phyloP scores from a whole-genome alignment of 1,284 basidiomycete species.

The Caloboletus firmus region DNA sequence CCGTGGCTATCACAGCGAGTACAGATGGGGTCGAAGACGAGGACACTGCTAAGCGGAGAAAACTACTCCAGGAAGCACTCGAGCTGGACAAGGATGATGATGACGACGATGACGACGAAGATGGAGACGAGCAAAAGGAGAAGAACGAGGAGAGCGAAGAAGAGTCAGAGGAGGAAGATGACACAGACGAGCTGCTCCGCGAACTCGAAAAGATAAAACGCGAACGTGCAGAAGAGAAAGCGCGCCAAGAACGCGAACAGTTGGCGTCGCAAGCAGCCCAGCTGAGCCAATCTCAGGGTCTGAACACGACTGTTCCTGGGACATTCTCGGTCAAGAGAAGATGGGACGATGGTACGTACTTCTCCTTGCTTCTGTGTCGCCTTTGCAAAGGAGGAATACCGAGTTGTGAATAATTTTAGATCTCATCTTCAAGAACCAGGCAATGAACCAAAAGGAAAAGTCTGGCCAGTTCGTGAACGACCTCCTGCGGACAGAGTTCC shows the following conservation, averaged over 20 bases:
- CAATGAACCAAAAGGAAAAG: conserved; percentile 65
- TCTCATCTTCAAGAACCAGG: conserved; percentile 97
- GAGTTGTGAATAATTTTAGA: conserved; percentile 47
- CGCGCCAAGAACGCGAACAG: conserved; percentile 75
- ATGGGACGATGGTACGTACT: conserved; percentile 85
- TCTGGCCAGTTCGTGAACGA: conserved; percentile 90
- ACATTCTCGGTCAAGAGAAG: conserved; percentile 89
- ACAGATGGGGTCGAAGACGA: conserved; percentile 49
- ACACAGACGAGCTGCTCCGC: conserved; percentile 87
- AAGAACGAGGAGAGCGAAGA: conserved; percentile 49
- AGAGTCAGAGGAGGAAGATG: conserved; percentile 66
- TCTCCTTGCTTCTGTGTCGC: neutral
- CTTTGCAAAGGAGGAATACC: neutral
- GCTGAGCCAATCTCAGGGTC: conserved; percentile 61
- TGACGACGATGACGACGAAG: conserved; percentile 53
- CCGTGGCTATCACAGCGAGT: conserved; percentile 35
- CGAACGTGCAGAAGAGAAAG: conserved; percentile 91
- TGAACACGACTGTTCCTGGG: conserved; percentile 76
- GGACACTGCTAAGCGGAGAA: conserved; percentile 72
- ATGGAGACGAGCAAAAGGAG: conserved; percentile 41
- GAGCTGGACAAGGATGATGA: conserved; percentile 85
- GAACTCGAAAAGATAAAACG: conserved; percentile 95
- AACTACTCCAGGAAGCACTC: conserved; percentile 78
- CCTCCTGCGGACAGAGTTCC: conserved; percentile 87
- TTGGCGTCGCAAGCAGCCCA: conserved; percentile 71